Evolutionary conservation across 2,329 filamentous ascomycete genomes (phyloP).

Genomic region (Ploettnerulaceae sp.): DNA sequence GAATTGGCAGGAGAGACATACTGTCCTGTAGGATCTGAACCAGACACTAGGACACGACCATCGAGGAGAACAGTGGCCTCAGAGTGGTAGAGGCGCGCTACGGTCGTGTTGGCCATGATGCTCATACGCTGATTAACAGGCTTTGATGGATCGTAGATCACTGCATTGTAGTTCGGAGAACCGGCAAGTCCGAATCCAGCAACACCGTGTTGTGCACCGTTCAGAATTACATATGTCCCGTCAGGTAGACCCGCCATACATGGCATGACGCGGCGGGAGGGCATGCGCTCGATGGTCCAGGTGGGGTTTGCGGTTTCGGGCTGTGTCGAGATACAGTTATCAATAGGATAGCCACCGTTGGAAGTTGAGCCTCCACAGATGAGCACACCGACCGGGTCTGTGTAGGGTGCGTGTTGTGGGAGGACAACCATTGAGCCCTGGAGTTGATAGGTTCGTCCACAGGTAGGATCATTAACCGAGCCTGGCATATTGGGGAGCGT

Average conservation of each 20-base stretch:
- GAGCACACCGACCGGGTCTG: slow-evolving; percentile 53
- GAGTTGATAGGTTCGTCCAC: slow-evolving; percentile 62
- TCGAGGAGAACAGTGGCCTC: slow-evolving; percentile 60
- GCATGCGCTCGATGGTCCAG: slow-evolving; percentile 65
- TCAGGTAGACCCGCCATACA: slow-evolving; percentile 62
- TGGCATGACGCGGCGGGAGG: slow-evolving; percentile 56
- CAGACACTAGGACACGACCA: slow-evolving; percentile 58
- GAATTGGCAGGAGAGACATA: slow-evolving; percentile 18
- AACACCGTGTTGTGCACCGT: slow-evolving; percentile 54
- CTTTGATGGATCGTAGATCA: slow-evolving; percentile 56
- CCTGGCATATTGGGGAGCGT: slow-evolving; percentile 58
- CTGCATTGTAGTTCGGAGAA: slow-evolving; percentile 54
- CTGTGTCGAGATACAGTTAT: slow-evolving; percentile 60
- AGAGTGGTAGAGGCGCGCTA: slow-evolving; percentile 61
- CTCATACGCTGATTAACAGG: slow-evolving; percentile 53
- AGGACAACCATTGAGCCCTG: slow-evolving; percentile 59
- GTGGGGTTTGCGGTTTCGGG: slow-evolving; percentile 50
- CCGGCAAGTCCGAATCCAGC: slow-evolving; percentile 59
- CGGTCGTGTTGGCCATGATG: slow-evolving; percentile 59
- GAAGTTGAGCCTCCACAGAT: slow-evolving; percentile 61
- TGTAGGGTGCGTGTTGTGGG: slow-evolving; percentile 59
- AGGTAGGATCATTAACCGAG: slow-evolving; percentile 52
- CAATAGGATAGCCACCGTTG: slow-evolving; percentile 49
- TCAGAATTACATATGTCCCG: slow-evolving; percentile 60
- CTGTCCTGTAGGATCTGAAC: slow-evolving; percentile 47